Conservation (phyloP, 169 alveolate genomes). For the Eimeria maxima region DNA sequence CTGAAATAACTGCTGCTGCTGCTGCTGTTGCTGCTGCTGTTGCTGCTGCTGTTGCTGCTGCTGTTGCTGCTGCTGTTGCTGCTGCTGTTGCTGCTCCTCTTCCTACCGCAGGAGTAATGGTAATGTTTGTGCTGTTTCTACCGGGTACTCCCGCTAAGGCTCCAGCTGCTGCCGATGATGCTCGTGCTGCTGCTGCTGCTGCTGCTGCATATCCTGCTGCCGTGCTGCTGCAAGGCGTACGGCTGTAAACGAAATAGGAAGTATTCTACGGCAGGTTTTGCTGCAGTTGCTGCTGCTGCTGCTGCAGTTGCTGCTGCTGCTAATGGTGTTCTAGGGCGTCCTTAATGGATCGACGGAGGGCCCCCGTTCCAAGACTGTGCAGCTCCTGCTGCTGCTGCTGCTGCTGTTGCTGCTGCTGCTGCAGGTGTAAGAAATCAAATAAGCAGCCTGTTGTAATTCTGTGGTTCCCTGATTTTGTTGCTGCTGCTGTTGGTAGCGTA, state of each 20-base stretch:
- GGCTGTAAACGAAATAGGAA: neutral
- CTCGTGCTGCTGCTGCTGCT: too few species aligned
- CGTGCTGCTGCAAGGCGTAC: neutral
- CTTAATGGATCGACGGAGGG: neutral
- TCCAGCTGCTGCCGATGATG: too few species aligned
- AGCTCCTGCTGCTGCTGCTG: too few species aligned
- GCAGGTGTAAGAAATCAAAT: neutral
- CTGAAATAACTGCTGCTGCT: too few species aligned
- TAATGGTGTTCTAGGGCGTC: too few species aligned
- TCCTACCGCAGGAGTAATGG: too few species aligned
- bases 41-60: neutral
- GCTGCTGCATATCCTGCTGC: neutral
- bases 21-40: neutral
- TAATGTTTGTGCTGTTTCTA: too few species aligned
- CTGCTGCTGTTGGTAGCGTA: neutral
- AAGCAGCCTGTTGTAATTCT: neutral
- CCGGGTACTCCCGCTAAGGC: too few species aligned
- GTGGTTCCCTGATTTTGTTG: neutral
- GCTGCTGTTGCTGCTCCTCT: neutral
- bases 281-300: slow-evolving; percentile 7
- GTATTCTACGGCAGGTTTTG: neutral
- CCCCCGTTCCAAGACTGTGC: neutral
- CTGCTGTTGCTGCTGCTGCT: too few species aligned
- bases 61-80: slow-evolving; percentile 26
- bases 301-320: slow-evolving; percentile 10